A percentile compares a stretch with the other conserved stretches of the same genome.
Evolutionary conservation across 2,329 filamentous ascomycete species (phyloP).

Genomic region (Tympanopsis confertula): DNA sequence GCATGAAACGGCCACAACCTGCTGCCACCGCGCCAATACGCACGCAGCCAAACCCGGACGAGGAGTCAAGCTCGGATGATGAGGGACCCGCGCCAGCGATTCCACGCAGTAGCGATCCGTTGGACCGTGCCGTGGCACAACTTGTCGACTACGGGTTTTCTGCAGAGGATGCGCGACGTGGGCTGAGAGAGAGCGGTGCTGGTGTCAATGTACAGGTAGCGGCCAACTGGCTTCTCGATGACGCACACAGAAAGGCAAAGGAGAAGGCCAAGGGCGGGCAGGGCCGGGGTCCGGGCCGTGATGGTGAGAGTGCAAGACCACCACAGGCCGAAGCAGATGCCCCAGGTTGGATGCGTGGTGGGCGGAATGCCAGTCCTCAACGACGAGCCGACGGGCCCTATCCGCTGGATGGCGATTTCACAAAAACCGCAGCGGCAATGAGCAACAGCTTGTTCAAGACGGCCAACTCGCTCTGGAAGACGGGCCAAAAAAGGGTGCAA

Average conservation of each 20-base stretch:
- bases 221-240: slow-evolving; percentile 79
- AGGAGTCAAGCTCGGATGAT: slow-evolving; percentile 32
- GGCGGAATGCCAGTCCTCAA: too few relatives aligned
- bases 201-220: slow-evolving; percentile 75
- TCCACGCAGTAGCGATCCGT: slow-evolving; percentile 38
- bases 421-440: slow-evolving; percentile 70
- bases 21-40: slow-evolving; percentile 30
- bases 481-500: slow-evolving; percentile 81
- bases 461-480: slow-evolving; percentile 90
- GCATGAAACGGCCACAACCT: slow-evolving; percentile 28
- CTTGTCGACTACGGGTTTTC: slow-evolving; percentile 92
- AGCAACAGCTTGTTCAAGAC: slow-evolving; percentile 82
- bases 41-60: slow-evolving; percentile 42
- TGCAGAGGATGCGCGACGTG: slow-evolving; percentile 68
- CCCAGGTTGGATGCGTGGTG: too few relatives aligned
- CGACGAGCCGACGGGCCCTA: too few relatives aligned
- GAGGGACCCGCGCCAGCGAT: slow-evolving; percentile 17
- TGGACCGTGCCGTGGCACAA: slow-evolving; percentile 74
- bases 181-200: slow-evolving; percentile 68
- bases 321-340: too few relatives aligned
- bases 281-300: slow-evolving; percentile 26
- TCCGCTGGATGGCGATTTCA: too few relatives aligned
- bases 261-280: slow-evolving; percentile 51
- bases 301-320: slow-evolving; percentile 19
- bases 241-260: slow-evolving; percentile 75